phyloP scores from a whole-genome alignment of 371 early-diverging fungal species.

The Homolaphlyctis polyrhiza region DNA sequence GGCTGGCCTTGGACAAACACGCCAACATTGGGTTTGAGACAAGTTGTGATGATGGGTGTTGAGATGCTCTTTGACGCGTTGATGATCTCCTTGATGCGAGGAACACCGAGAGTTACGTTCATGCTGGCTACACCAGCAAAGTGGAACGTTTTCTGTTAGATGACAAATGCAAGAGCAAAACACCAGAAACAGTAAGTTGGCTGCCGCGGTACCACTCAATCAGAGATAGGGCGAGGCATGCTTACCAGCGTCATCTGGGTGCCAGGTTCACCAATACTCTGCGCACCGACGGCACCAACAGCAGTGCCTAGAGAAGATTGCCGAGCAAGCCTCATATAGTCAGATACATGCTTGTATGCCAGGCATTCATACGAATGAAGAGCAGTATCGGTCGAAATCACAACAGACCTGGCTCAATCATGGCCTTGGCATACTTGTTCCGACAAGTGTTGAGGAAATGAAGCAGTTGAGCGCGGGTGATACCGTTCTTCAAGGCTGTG shows the following conservation, averaged over 20 bases:
- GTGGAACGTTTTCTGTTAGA: constrained; percentile 99
- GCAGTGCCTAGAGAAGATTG: constrained; percentile 51
- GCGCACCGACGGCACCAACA: constrained; percentile 97
- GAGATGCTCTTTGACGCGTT: constrained; percentile 80
- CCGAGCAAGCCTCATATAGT: not conserved
- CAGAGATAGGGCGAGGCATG: too few relatives aligned
- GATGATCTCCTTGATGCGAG: constrained; percentile 87
- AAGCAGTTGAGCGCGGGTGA: constrained; percentile 71
- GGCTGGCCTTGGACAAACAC: too few relatives aligned
- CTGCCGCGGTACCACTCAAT: too few relatives aligned
- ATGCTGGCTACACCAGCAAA: constrained; percentile 99
- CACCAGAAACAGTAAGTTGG: too few relatives aligned
- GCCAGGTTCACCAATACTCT: constrained; percentile 99
- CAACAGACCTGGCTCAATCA: constrained; percentile 85
- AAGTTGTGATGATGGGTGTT: constrained; percentile 92
- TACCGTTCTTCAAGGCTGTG: constrained; percentile 9
- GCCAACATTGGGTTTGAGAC: constrained; percentile 52
- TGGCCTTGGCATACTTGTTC: constrained; percentile 79
- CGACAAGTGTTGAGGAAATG: constrained; percentile 73
- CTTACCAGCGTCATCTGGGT: constrained; percentile 99
- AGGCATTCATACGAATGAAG: not conserved
- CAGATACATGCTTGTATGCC: not conserved
- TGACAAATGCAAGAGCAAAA: too few relatives aligned
- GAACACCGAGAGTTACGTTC: constrained; percentile 99
- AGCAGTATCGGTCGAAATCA: too few relatives aligned